Base-by-base conservation (phyloP, 768 basidiomycete species). In the Hygrocybe punicea region DNA sequence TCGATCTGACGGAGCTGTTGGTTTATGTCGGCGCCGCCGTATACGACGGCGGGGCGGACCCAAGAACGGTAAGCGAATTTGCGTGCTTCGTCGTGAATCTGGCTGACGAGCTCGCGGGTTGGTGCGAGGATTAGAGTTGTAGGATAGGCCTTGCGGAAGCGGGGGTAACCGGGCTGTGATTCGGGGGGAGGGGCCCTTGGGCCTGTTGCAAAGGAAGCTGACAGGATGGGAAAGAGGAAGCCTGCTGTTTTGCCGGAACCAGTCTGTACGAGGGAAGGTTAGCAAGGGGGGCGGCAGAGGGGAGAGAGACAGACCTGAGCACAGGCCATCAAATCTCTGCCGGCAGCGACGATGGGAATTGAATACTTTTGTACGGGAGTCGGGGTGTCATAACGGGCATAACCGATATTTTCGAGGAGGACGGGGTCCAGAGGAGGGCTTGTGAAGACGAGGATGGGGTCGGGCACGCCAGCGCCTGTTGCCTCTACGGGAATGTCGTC, bases 351-450 rank as follows among this genome's bases (percentile, higher is more conserved):
- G 70, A 98, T 98, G 71, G 97, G 97, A 68, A 99, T 89, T 63
- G 97, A 98, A 73, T 98, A 96, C 81, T 98, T 98, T 85, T 99
- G 97, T 64, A 99, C 97, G 21, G 97, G 97, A 51, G 97, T 99
- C 9, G 97, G 97, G 40, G 86, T 93, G 58, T 86, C 84, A 81
- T 98, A 99, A 78, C 84, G 91, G 71, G 97, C 92, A 73, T 80
- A 89, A 33, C 80, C 78, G 63, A 99, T 99, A 76, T 99, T 99
- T 74, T 97, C 94, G 62, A 98, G 79, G 37, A 99, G 84, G 71
- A 95, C 87, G 45, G 90, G 83, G 74, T 99, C 94, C 66, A 99
- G 78, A 60, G 93, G 95, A 46, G 94, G 88, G 66, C 79, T 84
- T 58, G 88, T 89, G 77, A 99, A 99, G 39, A 84, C 81, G 61